Evolutionary conservation across 2,329 filamentous ascomycete genomes (phyloP), one percentile per base, ranked within the genome.

Genomic region (Exophiala alcalophila): DNA sequence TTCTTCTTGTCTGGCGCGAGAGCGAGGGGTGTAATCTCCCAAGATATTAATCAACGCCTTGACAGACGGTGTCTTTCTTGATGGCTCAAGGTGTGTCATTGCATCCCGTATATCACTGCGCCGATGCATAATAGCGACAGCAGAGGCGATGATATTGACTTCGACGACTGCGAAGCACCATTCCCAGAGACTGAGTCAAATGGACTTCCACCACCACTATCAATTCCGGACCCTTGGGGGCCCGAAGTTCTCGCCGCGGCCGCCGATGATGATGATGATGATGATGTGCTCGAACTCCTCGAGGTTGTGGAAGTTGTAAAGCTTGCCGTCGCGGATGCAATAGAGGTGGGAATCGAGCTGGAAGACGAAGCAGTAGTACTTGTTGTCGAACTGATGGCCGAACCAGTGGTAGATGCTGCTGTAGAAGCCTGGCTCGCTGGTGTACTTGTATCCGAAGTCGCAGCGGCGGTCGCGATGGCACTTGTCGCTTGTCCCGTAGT

Each of bases 211-310:
- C 79, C 78, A 39, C 78, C 40, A 37, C 42, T 49, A 25, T 14
- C 34, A 19, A 29, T 35, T 1, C n/a, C 18, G 5, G 33, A 36
- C 5, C 30, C 38, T 14, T 39, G 23, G 11, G 32, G 29, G 16
- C 16, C 20, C n/a, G 91, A 90, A 66, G 75, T 84, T 27, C 80
- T 87, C 1, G 64, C 74, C 28, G 89, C 83, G 2, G 76, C 90
- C 47, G 86, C 90, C 54, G 77, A 78, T 57, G 90, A 89, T 2
- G 76, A 90, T 47, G 86, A 90, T 54, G 77, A 78, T 57, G 90
- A 89, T 71, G 77, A 86, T 60, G 78, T 84, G 19, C 92, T 84
- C 83, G 87, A 91, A 53, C 78, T 74, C 35, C 77, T 81, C 29
- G 34, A 44, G 5, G 51, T 52, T 15, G 50, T 47, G 12, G 52